Conservation (phyloP, 1,284 basidiomycete species). For the Trichosporon ovoides region DNA sequence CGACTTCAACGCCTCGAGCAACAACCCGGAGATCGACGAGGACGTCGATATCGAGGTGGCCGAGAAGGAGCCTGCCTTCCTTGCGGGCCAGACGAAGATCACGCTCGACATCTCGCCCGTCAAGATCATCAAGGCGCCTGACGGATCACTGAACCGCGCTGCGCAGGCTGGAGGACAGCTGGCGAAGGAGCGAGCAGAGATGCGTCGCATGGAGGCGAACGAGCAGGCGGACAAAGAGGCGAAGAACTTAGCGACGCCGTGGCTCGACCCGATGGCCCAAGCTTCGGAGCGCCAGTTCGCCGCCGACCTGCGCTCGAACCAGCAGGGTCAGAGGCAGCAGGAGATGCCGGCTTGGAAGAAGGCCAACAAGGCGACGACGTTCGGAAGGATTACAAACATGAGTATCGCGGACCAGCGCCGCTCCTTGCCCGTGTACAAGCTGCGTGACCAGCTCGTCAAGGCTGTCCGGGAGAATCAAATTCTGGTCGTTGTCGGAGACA, state of each 20-base stretch:
- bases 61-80: conserved; percentile 94
- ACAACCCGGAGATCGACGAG: conserved; percentile 82
- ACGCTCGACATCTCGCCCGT: conserved; percentile 94
- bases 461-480: conserved; percentile 95
- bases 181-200: conserved; percentile 89
- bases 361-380: conserved; percentile 95
- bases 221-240: conserved; percentile 91
- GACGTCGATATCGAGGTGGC: conserved; percentile 96
- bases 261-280: conserved; percentile 97
- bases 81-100: conserved; percentile 91
- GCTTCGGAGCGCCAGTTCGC: conserved; percentile 83
- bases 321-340: conserved; percentile 58
- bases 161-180: conserved; percentile 87
- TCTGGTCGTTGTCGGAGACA: conserved; percentile 87
- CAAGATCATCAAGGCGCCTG: conserved; percentile 91
- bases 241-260: conserved; percentile 86
- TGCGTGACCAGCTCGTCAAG: conserved; percentile 83
- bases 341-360: conserved; percentile 88
- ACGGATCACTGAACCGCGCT: conserved; percentile 90
- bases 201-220: conserved; percentile 89
- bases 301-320: conserved; percentile 79
- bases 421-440: conserved; percentile 90
- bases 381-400: conserved; percentile 78
- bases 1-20: conserved; percentile 70
- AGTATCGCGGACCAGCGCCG: conserved; percentile 92